Conservation (phyloP, 108 stramenopile genomes). For the Pseudonitzschia multistriata region DNA sequence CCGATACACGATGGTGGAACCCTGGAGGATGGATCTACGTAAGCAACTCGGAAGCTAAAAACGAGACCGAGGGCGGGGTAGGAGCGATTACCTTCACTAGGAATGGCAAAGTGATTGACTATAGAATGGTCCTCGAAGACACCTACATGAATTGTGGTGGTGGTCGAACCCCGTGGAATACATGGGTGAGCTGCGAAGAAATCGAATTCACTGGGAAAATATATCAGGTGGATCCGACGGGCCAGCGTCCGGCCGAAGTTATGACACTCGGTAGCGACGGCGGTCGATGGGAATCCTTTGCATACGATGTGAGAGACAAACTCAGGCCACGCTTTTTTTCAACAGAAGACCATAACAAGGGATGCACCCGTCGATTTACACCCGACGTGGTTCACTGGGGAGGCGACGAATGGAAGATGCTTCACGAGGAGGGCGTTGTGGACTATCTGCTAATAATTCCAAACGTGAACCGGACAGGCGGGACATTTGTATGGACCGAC, state of each 20-base stretch:
- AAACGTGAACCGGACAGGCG: slow-evolving; percentile 18
- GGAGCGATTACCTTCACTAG: slow-evolving; percentile 49
- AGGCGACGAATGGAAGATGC: slow-evolving; percentile 37
- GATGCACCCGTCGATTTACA: slow-evolving; percentile 41
- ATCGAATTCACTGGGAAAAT: slow-evolving; percentile 38
- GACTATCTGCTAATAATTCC: slow-evolving; percentile 42
- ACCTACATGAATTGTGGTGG: slow-evolving; percentile 55
- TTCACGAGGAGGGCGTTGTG: slow-evolving; percentile 38
- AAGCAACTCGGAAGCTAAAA: slow-evolving; percentile 50
- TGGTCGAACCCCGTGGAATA: slow-evolving; percentile 43
- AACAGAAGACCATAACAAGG: slow-evolving; percentile 50
- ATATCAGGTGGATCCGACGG: slow-evolving; percentile 66
- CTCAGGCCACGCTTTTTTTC: slow-evolving; percentile 41
- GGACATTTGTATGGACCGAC: slow-evolving; percentile 40
- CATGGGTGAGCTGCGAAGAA: slow-evolving; percentile 69
- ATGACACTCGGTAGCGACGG: slow-evolving; percentile 43
- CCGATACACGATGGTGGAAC: slow-evolving; percentile 22
- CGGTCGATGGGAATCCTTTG: slow-evolving; percentile 53
- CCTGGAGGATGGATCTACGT: slow-evolving; percentile 57
- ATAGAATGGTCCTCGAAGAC: slow-evolving; percentile 35
- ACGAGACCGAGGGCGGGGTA: slow-evolving; percentile 44
- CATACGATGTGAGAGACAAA: slow-evolving; percentile 47
- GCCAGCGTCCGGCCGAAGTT: slow-evolving; percentile 28
- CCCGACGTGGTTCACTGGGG: slow-evolving; percentile 22
- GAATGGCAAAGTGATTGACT: slow-evolving; percentile 34